Evolutionary conservation across 148 eudicot species (phyloP).

Genomic region (Talinum fruticosum): DNA sequence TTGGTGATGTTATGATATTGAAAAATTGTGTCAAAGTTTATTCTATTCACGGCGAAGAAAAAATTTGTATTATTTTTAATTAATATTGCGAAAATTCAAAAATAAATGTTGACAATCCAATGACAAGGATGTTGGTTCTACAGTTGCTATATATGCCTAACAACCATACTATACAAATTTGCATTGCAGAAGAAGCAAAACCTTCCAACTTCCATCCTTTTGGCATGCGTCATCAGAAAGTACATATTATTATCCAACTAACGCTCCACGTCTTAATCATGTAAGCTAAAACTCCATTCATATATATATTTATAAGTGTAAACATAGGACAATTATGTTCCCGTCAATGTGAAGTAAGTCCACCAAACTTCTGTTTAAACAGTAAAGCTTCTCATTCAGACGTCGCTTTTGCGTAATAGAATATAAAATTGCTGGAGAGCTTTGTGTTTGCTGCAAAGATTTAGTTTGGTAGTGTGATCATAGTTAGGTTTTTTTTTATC

Average conservation of each 20-base stretch:
- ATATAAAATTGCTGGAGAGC: background rate
- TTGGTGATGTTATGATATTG: no score
- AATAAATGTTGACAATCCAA: conserved; percentile 6
- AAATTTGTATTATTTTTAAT: no score
- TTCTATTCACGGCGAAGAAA: no score
- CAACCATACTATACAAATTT: background rate
- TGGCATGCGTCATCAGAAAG: background rate
- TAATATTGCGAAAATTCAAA: background rate
- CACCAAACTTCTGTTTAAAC: background rate
- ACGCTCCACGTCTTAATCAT: background rate
- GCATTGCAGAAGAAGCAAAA: background rate
- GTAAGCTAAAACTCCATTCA: no score
- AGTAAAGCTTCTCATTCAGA: background rate
- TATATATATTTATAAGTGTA: background rate
- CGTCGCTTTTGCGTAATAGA: background rate
- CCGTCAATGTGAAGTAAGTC: background rate
- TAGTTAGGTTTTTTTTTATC: background rate
- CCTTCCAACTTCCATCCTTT: conserved; percentile 5
- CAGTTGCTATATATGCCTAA: background rate
- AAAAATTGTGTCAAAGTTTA: no score
- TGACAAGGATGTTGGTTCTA: conserved; percentile 8
- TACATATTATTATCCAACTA: background rate
- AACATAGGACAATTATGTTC: background rate
- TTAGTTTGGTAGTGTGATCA: background rate
- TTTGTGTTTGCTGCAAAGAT: background rate